Evolutionary conservation across 495 filamentous ascomycete genomes (phyloP).

Genomic region (Lasiosphaeria ovina): DNA sequence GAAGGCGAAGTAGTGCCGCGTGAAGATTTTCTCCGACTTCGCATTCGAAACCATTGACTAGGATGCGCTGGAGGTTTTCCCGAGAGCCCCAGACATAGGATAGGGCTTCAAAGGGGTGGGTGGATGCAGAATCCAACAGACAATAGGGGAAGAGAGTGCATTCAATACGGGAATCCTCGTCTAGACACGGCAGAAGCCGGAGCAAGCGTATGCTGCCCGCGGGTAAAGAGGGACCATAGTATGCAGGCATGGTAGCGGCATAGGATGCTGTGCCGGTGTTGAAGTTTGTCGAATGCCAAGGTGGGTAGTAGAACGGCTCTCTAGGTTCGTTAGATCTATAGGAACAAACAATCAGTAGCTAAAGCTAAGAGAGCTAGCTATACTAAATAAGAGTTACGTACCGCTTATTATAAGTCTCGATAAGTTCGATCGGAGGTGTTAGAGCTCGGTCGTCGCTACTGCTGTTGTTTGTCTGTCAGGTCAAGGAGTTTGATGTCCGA

Average conservation of each 20-base stretch:
- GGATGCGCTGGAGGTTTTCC: slow-evolving; percentile 1
- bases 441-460: too few species aligned
- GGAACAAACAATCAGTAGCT: too few species aligned
- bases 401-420: too few species aligned
- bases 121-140: slow-evolving; percentile 2
- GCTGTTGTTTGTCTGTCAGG: too few species aligned
- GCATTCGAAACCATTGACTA: not conserved
- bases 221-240: not conserved
- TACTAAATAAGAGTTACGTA: too few species aligned
- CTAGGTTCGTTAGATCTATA: too few species aligned
- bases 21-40: slow-evolving; percentile 6
- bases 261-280: too few species aligned
- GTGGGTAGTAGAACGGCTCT: too few species aligned
- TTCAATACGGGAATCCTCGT: slow-evolving; percentile 7
- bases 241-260: not conserved
- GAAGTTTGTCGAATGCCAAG: too few species aligned
- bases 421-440: too few species aligned
- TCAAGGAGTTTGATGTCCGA: too few species aligned
- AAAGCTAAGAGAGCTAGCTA: too few species aligned
- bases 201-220: slow-evolving; percentile 3
- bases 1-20: not conserved
- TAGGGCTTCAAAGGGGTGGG: slow-evolving; percentile 8
- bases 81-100: slow-evolving; percentile 10
- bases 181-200: slow-evolving; percentile 7
- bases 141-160: slow-evolving; percentile 1